A percentile compares a stretch with the other conserved stretches of the same genome.
phyloP scores from a whole-genome alignment of 129 eudicot species.

The Deinandra increscens region DNA sequence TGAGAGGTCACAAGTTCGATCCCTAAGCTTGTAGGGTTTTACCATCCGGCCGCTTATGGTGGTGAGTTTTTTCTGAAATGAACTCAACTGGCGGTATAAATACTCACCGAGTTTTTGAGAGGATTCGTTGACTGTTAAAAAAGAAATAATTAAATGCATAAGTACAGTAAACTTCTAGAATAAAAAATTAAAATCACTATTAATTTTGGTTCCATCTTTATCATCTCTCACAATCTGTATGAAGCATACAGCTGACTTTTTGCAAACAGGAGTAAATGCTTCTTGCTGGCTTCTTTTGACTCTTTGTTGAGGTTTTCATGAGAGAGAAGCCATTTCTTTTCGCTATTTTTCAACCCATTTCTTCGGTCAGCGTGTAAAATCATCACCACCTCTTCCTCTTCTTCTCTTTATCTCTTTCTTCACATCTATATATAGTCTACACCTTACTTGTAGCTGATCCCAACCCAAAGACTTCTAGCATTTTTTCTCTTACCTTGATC shows the following conservation, averaged over 20 bases:
- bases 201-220: slow-evolving; percentile 17
- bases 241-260: slow-evolving; percentile 45
- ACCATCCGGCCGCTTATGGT: no score
- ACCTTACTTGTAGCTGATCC: neutral
- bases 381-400: slow-evolving; percentile 22
- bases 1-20: no score
- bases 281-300: slow-evolving; percentile 50
- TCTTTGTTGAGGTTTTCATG: slow-evolving; percentile 37
- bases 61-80: no score
- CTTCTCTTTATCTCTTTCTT: slow-evolving; percentile 30
- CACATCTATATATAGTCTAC: slow-evolving; percentile 36
- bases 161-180: neutral
- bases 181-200: neutral
- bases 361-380: slow-evolving; percentile 41
- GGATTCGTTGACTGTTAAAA: no score
- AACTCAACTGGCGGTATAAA: no score
- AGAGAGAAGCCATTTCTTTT: slow-evolving; percentile 30
- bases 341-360: slow-evolving; percentile 22
- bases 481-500: no score
- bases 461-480: slow-evolving; percentile 28
- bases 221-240: slow-evolving; percentile 31
- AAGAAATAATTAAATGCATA: neutral
- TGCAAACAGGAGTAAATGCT: slow-evolving; percentile 42
- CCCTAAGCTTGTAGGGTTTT: no score
- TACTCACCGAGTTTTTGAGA: no score